Evolutionary conservation across 345 rosid genomes (phyloP), one percentile per base, ranked within the genome.

Genomic region (Melaleuca alternifolia): DNA sequence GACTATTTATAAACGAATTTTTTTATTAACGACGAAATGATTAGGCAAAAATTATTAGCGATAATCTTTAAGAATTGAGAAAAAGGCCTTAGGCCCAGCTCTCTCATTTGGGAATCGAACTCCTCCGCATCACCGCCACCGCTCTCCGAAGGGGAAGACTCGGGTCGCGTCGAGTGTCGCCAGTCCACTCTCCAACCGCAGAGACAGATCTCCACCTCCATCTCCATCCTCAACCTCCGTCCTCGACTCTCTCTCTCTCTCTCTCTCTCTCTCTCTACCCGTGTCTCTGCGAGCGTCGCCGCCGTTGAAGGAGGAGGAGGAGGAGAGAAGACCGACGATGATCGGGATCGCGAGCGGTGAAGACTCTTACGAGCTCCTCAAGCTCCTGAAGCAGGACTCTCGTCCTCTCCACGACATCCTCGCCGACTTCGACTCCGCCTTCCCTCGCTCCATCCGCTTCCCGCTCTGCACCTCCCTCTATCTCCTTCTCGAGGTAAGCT

Each of bases 391-490:
- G 85, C 90, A 91, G 61, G 97, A 94, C 84, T 90, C 92, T 56
- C 91, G 90, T 41, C 91, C 95, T 4, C 86, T 95, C 79, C 93
- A 90, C 37, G 95, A 93, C 71, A 89, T 92, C 79, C 62, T 91
- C 18, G 53, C 96, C 83, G 96, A 95, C 87, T 94, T 94, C 92
- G 88, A 84, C 89, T 91, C 96, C 71, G 89, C 88, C 23, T 88
- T 96, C 91, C 51, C 88, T 62, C 90, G 84, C 84, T 50, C 88
- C 75, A 94, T 92, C 83, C 81, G 86, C 83, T 89, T 94, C 89
- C 52, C 84, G 82, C 88, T 90, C 90, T 96, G 97, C 93, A 87
- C 71, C 83, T 92, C 96, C 86, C 96, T 94, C 76, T 89, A 82
- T 2, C 87, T 93, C 51, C 87, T 95, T 85, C 85, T 96, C 83